Percentiles rank a stretch among this genome's conserved stretches.
Conservation (phyloP, 148 eudicot genomes). For the Nyssa sinensis region DNA sequence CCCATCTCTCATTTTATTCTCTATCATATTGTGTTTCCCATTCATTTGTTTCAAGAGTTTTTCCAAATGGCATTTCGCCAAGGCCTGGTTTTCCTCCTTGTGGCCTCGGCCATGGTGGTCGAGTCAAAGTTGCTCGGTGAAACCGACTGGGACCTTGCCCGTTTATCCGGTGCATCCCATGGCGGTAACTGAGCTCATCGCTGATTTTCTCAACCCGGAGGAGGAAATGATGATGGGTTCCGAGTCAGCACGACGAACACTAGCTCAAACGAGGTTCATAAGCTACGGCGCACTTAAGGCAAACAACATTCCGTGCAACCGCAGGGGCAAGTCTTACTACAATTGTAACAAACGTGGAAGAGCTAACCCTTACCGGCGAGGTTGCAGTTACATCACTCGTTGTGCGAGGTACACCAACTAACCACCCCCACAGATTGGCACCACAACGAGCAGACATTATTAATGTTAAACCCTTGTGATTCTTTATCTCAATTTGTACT, state of each 20-base stretch:
- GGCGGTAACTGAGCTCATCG: background rate
- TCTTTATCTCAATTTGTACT: no score
- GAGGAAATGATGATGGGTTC: slow-evolving; percentile 33
- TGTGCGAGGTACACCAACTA: slow-evolving; percentile 19
- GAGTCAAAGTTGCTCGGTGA: slow-evolving; percentile 16
- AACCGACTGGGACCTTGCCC: slow-evolving; percentile 21
- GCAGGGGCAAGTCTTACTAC: slow-evolving; percentile 40
- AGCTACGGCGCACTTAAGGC: slow-evolving; percentile 36
- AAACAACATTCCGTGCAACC: slow-evolving; percentile 37
- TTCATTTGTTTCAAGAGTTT: slow-evolving; percentile 18
- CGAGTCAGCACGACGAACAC: slow-evolving; percentile 23
- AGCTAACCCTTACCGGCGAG: slow-evolving; percentile 44
- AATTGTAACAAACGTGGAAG: slow-evolving; percentile 24
- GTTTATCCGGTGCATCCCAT: slow-evolving; percentile 24
- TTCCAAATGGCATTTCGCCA: slow-evolving; percentile 28
- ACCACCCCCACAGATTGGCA: background rate
- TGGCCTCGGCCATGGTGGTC: slow-evolving; percentile 25
- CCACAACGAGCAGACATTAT: background rate
- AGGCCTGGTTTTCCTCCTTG: slow-evolving; percentile 15
- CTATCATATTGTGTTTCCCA: no score
- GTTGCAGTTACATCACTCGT: slow-evolving; percentile 42
- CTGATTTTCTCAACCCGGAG: slow-evolving; percentile 26
- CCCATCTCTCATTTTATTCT: slow-evolving; percentile 1
- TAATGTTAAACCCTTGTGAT: no score
- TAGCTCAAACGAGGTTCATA: slow-evolving; percentile 18